These are phyloP conservation scores for Fusarium veterinarium DNA, from an alignment of 2,329 filamentous ascomycete genomes.

Conservation along the genomic window DNA sequence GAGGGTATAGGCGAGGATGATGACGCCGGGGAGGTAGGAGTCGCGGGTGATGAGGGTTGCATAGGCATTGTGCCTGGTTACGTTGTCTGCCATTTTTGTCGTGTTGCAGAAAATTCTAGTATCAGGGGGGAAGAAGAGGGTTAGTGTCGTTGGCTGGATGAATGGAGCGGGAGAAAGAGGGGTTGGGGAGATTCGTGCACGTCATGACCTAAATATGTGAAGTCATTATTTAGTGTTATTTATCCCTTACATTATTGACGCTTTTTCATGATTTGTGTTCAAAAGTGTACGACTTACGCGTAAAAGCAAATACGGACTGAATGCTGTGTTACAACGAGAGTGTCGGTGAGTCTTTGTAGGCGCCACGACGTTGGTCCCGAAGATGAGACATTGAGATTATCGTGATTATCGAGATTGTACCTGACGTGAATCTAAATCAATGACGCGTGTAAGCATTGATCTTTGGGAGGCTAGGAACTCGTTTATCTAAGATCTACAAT, in stretches of 20 bases:
- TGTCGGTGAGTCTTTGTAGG: not conserved
- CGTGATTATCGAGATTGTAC: not conserved
- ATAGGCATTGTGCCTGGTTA: constrained; percentile 29
- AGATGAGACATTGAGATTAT: not conserved
- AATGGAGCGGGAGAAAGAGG: not conserved
- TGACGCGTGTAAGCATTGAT: not conserved
- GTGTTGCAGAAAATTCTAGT: not conserved
- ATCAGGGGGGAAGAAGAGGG: too few relatives aligned
- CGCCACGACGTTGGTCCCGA: not conserved
- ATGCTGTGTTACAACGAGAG: not conserved
- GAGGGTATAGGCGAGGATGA: constrained; percentile 37
- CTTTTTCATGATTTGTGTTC: fast-evolving
- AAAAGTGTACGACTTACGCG: too few relatives aligned
- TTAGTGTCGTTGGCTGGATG: not conserved
- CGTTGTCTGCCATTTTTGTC: constrained; percentile 4
- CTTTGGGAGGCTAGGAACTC: not conserved
- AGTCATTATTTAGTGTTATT: constrained; percentile 2
- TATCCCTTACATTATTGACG: not conserved
- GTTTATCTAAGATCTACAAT: not conserved
- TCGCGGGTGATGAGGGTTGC: constrained; percentile 40
- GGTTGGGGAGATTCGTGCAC: constrained; percentile 11
- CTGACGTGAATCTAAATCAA: not conserved
- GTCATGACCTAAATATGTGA: constrained; percentile 20
- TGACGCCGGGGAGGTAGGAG: constrained; percentile 37
- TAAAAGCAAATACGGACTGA: not conserved